Evolutionary conservation across 2,329 filamentous ascomycete genomes (phyloP).

Genomic region (Epichloe uncinata): DNA sequence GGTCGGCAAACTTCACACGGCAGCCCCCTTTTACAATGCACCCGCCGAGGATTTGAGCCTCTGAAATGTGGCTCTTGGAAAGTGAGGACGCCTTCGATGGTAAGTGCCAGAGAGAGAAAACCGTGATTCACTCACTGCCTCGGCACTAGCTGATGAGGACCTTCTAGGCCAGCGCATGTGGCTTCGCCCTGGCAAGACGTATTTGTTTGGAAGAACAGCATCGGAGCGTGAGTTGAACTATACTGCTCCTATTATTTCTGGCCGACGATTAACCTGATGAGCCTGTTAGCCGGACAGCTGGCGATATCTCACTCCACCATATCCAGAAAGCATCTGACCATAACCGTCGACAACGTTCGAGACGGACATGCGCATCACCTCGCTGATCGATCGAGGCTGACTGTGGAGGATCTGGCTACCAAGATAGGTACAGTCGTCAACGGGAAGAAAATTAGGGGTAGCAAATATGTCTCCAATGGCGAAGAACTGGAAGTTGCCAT

Average conservation of each 20-base stretch:
- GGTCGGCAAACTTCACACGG: background rate
- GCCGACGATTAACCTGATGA: background rate
- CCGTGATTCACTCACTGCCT: background rate
- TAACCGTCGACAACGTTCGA: constrained; percentile 54
- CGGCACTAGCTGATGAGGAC: constrained; percentile 4
- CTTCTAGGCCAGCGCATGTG: constrained; percentile 45
- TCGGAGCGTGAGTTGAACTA: constrained; percentile 41
- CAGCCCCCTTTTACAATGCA: background rate
- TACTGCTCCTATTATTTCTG: background rate
- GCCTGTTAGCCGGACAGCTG: constrained; percentile 44
- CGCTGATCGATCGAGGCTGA: constrained; percentile 53
- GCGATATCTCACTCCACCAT: constrained; percentile 70
- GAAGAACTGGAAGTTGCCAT: constrained; percentile 50
- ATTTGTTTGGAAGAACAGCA: constrained; percentile 71
- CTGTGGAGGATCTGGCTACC: constrained; percentile 66
- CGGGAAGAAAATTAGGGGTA: constrained; percentile 53
- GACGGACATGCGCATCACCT: constrained; percentile 53
- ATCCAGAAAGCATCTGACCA: constrained; percentile 75
- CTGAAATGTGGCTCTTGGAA: constrained; percentile 51
- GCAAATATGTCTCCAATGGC: constrained; percentile 39
- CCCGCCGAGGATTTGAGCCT: background rate
- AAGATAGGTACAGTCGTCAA: constrained; percentile 76
- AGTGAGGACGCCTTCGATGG: constrained; percentile 40
- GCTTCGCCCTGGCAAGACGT: constrained; percentile 74
- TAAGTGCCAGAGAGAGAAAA: constrained; percentile 8